A percentile compares a stretch with the other conserved stretches of the same genome.
phyloP scores from a whole-genome alignment of 169 alveolate genomes.

The Plasmodium chabaudi region DNA sequence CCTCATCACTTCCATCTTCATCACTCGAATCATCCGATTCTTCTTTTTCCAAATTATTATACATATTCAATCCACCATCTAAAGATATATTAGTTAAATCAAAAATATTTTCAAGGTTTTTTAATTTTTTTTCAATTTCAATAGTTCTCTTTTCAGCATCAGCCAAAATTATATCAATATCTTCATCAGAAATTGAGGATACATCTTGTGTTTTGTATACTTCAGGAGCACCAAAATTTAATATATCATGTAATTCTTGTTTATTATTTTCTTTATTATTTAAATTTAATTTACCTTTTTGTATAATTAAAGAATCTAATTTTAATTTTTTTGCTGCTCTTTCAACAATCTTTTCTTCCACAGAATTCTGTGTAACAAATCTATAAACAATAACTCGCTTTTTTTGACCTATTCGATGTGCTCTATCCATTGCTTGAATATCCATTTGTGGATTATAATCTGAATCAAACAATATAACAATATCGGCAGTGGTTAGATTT shows the following conservation, averaged over 20 bases:
- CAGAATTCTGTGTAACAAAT: slow-evolving; percentile 95
- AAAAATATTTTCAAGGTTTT: slow-evolving; percentile 80
- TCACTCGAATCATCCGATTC: slow-evolving; percentile 64
- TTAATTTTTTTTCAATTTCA: slow-evolving; percentile 89
- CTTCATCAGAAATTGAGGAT: slow-evolving; percentile 89
- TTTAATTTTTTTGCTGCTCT: slow-evolving; percentile 96
- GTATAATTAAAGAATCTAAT: slow-evolving; percentile 96
- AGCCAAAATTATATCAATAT: slow-evolving; percentile 91
- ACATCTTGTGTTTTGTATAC: slow-evolving; percentile 88
- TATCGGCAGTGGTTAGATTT: slow-evolving; percentile 97
- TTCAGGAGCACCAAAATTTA: slow-evolving; percentile 95
- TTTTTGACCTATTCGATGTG: slow-evolving; percentile 98
- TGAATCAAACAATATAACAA: slow-evolving; percentile 97
- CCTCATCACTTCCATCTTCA: slow-evolving; percentile 66
- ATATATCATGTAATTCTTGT: slow-evolving; percentile 91
- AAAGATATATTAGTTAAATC: slow-evolving; percentile 82
- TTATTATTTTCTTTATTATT: slow-evolving; percentile 86
- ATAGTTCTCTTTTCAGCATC: slow-evolving; percentile 92
- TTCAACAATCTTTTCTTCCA: slow-evolving; percentile 98
- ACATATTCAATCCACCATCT: slow-evolving; percentile 86
- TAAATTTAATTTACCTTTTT: slow-evolving; percentile 94
- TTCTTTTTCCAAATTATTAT: slow-evolving; percentile 75
- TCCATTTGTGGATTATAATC: slow-evolving; percentile 99
- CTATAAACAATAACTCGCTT: slow-evolving; percentile 97
- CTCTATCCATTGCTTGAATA: slow-evolving; percentile 97